Evolutionary conservation across 1,284 basidiomycete species (phyloP).

Genomic region (Ustilago loliicola): DNA sequence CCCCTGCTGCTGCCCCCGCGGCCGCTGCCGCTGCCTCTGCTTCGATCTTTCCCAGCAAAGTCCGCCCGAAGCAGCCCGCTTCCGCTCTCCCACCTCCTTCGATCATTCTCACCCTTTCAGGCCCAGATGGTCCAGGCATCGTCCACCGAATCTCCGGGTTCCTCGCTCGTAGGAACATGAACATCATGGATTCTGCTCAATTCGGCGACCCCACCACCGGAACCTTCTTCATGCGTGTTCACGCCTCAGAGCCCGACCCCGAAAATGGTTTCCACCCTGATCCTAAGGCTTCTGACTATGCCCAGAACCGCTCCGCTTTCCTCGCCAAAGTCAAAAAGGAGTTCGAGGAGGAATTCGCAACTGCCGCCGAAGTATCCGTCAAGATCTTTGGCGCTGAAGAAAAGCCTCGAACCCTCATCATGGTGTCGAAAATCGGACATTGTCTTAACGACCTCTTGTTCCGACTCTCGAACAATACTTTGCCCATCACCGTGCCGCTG

Average conservation of each 20-base stretch:
- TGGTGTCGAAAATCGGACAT: constrained; percentile 69
- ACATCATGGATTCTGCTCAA: constrained; percentile 69
- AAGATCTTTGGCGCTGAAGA: constrained; percentile 63
- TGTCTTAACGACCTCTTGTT: constrained; percentile 69
- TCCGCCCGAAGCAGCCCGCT: constrained; percentile 64
- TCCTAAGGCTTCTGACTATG: constrained; percentile 33
- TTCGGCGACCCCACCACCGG: constrained; percentile 64
- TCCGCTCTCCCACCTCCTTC: constrained; percentile 71
- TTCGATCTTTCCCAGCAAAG: constrained; percentile 44
- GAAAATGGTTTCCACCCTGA: constrained; percentile 39
- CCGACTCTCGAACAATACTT: constrained; percentile 56
- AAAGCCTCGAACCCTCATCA: constrained; percentile 65
- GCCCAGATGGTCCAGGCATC: constrained; percentile 66
- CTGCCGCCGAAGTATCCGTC: constrained; percentile 46
- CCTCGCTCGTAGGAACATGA: constrained; percentile 60
- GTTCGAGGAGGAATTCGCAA: constrained; percentile 61
- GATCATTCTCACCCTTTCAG: constrained; percentile 67
- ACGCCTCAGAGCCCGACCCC: constrained; percentile 54
- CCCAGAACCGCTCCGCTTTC: constrained; percentile 41
- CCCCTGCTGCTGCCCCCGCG: constrained; percentile 51
- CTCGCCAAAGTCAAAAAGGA: constrained; percentile 46
- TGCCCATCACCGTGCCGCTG: constrained; percentile 62
- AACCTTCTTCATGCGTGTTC: constrained; percentile 69
- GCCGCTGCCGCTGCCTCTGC: constrained; percentile 14
- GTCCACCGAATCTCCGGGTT: constrained; percentile 63